Conservation (phyloP, 345 rosid genomes). For the Hevea brasiliensis region DNA sequence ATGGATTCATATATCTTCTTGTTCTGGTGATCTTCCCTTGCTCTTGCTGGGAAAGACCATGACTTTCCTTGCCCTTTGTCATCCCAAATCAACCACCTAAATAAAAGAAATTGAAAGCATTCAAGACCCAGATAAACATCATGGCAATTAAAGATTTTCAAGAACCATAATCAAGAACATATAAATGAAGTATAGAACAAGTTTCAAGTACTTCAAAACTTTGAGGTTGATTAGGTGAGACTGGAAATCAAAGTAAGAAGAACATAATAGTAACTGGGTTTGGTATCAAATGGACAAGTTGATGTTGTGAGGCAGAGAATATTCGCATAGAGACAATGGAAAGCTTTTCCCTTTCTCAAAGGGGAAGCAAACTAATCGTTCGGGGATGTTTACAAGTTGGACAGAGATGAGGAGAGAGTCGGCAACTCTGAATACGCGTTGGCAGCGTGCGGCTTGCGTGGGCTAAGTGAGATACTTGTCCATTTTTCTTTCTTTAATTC, state of each 20-base stretch:
- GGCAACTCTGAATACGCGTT: not conserved
- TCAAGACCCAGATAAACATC: too few relatives aligned
- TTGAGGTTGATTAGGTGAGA: not conserved
- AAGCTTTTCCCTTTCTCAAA: not conserved
- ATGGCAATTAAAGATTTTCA: too few relatives aligned
- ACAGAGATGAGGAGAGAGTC: not conserved
- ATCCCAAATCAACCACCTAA: not conserved
- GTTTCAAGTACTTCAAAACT: not conserved
- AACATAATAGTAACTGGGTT: too few relatives aligned
- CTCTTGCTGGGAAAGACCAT: not conserved
- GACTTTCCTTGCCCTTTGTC: not conserved
- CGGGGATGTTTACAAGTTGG: too few relatives aligned
- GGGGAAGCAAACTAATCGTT: not conserved
- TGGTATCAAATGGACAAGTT: not conserved
- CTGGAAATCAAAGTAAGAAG: not conserved
- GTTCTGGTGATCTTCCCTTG: constrained; percentile 11
- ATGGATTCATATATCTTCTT: not conserved
- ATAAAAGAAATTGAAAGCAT: too few relatives aligned
- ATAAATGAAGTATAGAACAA: too few relatives aligned
- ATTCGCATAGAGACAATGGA: not conserved
- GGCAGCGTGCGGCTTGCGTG: not conserved
- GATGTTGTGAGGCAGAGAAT: not conserved
- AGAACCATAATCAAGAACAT: too few relatives aligned
- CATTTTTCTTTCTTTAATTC: too few relatives aligned
- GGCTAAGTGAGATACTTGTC: too few relatives aligned